Evolutionary conservation across 1,139 yeast genomes (phyloP), one percentile per base, ranked within the genome.

Genomic region (Suhomyces atakaporum): DNA sequence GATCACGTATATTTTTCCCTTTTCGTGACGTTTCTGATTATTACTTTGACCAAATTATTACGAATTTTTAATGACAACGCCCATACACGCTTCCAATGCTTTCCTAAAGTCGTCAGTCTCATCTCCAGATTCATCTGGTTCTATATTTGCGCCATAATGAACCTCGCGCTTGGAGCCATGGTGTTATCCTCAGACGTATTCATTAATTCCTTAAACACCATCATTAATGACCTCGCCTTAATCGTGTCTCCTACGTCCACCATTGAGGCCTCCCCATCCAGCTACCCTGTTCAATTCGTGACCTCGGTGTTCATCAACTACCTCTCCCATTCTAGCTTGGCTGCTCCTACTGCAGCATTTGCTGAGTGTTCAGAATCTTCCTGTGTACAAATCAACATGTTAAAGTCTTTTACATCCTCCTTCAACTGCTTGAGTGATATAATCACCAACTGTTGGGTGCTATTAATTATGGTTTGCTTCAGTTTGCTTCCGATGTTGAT

Each of bases 1-100:
- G 66, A 62, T 36, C 65, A 60, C 37, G 21, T 60, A 25, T 44
- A 50, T 31, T 42, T 50, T 29, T 39, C 60, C n/a, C 20, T 55
- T 10, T 29, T 50, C 25, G 27, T 41, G 2, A 23, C 53, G 3
- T 60, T 57, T 35, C 19, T 44, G 11, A 14, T 35, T 8, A 45
- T 51, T 24, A 44, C 40, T 21, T 25, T 42, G 11, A 9, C 15
- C 24, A 51, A 44, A 25, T 43, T 52, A 23, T 39, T 42, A 28
- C 35, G 37, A 16, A 46, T 43, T 4, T 40, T 49, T 15, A 47
- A 39, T 32, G 47, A 46, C 24, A 53, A 51, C 10, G 42, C 41
- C 28, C 37, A 42, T 33, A 38, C 34, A 21, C 33, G 38, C 16
- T 35, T 43, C 35, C 33, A 34, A 16, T 40, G 40, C 27, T 46